These are phyloP conservation scores for Elaeis guineensis DNA, from an alignment of 176 grass and related monocot species.

Conservation along the genomic window DNA sequence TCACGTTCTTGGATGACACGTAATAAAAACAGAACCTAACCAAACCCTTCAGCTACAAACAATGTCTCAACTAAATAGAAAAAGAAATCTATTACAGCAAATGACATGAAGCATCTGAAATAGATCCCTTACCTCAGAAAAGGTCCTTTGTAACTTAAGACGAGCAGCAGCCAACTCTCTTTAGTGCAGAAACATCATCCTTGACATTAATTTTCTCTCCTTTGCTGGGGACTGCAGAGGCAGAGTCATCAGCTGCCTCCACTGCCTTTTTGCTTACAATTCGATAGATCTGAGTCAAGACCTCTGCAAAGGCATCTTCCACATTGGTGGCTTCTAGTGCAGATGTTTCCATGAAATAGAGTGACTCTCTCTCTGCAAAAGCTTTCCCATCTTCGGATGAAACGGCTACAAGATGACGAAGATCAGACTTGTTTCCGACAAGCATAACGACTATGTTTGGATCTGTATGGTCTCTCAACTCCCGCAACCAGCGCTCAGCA, in stretches of 20 bases:
- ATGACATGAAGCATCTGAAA: too few relatives aligned
- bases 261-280: slow-evolving; percentile 5
- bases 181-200: slow-evolving; percentile 7
- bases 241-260: slow-evolving; percentile 4
- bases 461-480: slow-evolving; percentile 4
- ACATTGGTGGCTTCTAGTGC: slow-evolving; percentile 13
- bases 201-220: slow-evolving; percentile 16
- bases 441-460: slow-evolving; percentile 13
- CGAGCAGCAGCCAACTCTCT: slow-evolving; percentile 7
- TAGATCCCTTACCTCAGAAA: too few relatives aligned
- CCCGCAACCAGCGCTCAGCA: neutral
- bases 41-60: too few relatives aligned
- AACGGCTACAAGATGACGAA: slow-evolving; percentile 6
- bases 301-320: slow-evolving; percentile 12
- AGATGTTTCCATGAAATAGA: slow-evolving; percentile 17
- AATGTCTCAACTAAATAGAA: too few relatives aligned
- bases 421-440: slow-evolving; percentile 3
- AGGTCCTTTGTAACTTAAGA: too few relatives aligned
- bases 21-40: too few relatives aligned
- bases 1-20: too few relatives aligned
- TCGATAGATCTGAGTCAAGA: slow-evolving; percentile 1
- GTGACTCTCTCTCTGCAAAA: slow-evolving; percentile 7
- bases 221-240: neutral
- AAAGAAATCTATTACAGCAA: too few relatives aligned
- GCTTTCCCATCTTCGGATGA: slow-evolving; percentile 7